Conservation (phyloP, 2,329 filamentous ascomycete genomes). For the Septoria petroselini region DNA sequence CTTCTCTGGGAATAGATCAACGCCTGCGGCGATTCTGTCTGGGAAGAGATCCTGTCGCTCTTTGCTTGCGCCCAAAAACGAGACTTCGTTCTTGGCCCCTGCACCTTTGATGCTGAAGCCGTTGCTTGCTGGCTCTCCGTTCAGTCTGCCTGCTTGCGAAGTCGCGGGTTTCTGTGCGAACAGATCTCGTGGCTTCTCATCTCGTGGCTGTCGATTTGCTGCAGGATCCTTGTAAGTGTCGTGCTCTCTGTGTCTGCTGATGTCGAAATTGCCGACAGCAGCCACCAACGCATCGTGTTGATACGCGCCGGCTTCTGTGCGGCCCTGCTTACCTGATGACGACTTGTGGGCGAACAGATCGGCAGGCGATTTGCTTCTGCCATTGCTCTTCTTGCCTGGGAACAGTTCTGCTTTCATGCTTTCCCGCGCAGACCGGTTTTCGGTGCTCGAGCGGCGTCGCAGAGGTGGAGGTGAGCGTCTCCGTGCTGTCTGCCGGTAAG, state of each 20-base stretch:
- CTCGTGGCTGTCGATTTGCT: slow-evolving; percentile 19
- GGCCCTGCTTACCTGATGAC: slow-evolving; percentile 26
- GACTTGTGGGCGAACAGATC: slow-evolving; percentile 32
- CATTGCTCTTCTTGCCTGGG: slow-evolving; percentile 28
- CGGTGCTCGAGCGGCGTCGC: slow-evolving; percentile 20
- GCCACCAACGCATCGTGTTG: background rate
- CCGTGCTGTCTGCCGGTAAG: slow-evolving; percentile 44
- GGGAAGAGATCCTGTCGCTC: slow-evolving; percentile 20
- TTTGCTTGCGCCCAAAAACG: slow-evolving; percentile 34
- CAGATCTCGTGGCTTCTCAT: slow-evolving; percentile 21
- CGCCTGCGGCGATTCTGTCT: slow-evolving; percentile 9
- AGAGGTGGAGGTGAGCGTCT: slow-evolving; percentile 44
- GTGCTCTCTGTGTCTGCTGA: slow-evolving; percentile 1
- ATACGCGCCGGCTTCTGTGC: slow-evolving; percentile 21
- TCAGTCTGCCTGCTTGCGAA: slow-evolving; percentile 15
- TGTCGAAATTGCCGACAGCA: background rate
- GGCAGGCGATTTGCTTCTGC: slow-evolving; percentile 13
- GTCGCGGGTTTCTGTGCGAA: slow-evolving; percentile 26
- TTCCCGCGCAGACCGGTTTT: slow-evolving; percentile 29
- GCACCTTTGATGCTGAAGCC: slow-evolving; percentile 40
- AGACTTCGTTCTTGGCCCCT: slow-evolving; percentile 29
- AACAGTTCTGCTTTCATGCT: slow-evolving; percentile 43
- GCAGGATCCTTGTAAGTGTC: slow-evolving; percentile 18
- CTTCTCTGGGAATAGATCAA: slow-evolving; percentile 23
- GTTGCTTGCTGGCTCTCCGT: slow-evolving; percentile 18